phyloP scores from a whole-genome alignment of 768 basidiomycete genomes.

The Trametes sanguinea region DNA sequence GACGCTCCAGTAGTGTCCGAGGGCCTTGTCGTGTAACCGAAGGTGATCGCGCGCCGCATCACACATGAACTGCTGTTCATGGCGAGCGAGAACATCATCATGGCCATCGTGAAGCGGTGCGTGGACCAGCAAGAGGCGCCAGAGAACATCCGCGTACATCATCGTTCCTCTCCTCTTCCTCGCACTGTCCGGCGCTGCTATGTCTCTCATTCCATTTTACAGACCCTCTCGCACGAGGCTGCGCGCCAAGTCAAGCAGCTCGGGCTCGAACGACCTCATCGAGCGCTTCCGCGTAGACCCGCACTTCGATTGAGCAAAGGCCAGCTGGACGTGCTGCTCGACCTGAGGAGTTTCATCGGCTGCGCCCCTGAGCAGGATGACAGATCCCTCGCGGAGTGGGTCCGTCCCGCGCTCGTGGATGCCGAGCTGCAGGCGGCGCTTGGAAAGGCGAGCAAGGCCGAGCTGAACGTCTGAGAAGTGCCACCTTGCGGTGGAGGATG shows the following conservation, averaged over 20 bases:
- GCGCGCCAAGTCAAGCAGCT: conserved; percentile 92
- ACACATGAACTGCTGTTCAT: conserved; percentile 97
- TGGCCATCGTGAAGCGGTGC: conserved; percentile 99
- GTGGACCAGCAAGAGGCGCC: conserved; percentile 96
- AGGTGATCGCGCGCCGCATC: conserved; percentile 90
- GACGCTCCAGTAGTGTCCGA: conserved; percentile 96
- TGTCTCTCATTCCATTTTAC: background rate
- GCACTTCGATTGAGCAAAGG: conserved; percentile 89
- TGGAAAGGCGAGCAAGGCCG: conserved; percentile 54
- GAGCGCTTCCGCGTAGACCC: conserved; percentile 74
- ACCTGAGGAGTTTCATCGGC: conserved; percentile 89
- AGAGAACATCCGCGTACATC: conserved; percentile 85
- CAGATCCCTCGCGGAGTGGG: conserved; percentile 83
- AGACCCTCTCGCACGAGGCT: conserved; percentile 94
- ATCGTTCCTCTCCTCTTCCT: conserved; percentile 64
- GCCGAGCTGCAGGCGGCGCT: conserved; percentile 57
- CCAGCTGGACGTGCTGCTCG: conserved; percentile 76
- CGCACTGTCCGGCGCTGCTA: no score
- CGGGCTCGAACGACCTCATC: conserved; percentile 94
- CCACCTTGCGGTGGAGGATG: background rate
- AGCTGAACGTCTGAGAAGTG: conserved; percentile 52
- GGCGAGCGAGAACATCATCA: conserved; percentile 99
- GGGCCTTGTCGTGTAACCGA: conserved; percentile 97
- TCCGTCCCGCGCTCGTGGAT: conserved; percentile 74
- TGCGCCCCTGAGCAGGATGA: conserved; percentile 96